Conservation (phyloP, 805 yeast genomes). For the Dipodascopsis uninucleata region DNA sequence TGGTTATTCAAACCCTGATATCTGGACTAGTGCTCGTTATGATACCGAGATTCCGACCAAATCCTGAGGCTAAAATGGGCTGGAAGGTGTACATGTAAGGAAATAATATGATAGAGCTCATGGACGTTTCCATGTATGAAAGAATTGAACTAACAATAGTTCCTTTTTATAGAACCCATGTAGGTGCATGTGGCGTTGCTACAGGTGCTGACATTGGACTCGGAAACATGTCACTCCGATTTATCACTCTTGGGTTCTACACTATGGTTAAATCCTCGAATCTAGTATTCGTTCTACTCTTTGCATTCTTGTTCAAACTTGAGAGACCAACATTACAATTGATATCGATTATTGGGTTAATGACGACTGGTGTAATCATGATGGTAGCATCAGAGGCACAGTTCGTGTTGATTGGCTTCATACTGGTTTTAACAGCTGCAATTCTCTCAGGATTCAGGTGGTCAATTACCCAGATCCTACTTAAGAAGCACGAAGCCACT, state of each 20-base stretch:
- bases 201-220: conserved; percentile 92
- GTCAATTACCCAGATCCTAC: conserved; percentile 85
- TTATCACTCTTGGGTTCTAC: conserved; percentile 76
- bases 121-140: conserved; percentile 9
- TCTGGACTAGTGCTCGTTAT: conserved; percentile 47
- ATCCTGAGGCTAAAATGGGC: conserved; percentile 20
- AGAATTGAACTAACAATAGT: conserved; percentile 1
- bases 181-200: conserved; percentile 81
- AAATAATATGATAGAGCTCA: not conserved
- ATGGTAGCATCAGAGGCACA: conserved; percentile 56
- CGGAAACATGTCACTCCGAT: conserved; percentile 77
- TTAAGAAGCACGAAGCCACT: conserved; percentile 56
- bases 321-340: conserved; percentile 71
- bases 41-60: conserved; percentile 49
- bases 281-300: conserved; percentile 80
- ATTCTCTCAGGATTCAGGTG: conserved; percentile 87
- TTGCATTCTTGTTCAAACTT: conserved; percentile 76
- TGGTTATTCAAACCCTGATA: conserved; percentile 57
- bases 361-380: conserved; percentile 80
- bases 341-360: conserved; percentile 63
- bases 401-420: conserved; percentile 52
- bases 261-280: conserved; percentile 87
- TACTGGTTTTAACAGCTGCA: conserved; percentile 72
- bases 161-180: conserved; percentile 47
- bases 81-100: conserved; percentile 23